Evolutionary conservation across 208 protist species (phyloP), one percentile per base, ranked within the genome.

Genomic region (Zelonia costaricensis): DNA sequence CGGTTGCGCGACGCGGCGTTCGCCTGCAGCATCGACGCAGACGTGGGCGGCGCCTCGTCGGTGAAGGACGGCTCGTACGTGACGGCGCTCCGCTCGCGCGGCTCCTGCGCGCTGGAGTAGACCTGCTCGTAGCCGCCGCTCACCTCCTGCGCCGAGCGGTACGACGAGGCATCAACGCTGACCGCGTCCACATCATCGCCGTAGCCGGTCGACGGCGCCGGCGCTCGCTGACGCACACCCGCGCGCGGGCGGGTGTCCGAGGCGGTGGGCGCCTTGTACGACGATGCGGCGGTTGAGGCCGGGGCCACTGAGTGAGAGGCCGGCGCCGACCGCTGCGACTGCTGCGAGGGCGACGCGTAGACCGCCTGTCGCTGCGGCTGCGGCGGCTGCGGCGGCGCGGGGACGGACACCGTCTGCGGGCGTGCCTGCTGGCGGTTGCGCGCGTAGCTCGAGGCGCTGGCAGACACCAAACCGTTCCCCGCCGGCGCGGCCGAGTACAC

Each of bases 61-160:
- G 48, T 46, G 18, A 47, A 15, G 22, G 47, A 71, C 2, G 40
- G 56, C 23, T 63, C 56, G 48, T 62, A 63, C 28, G 56, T 42
- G 46, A 20, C n/a, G 4, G 28, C 64, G 25, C 56, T 64, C 49
- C 43, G 38, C 54, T 63, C 48, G 3, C 39, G 48, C 31, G 64
- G 56, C 46, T 57, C 64, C 5, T 47, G 49, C 18, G 55, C 40
- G 56, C 28, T 59, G 8, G 28, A 52, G 65, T 46, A 59, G 25
- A 43, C 42, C n/a, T 10, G 35, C 35, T 1, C 35, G 36, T 56
- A 44, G 33, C 28, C 2, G 3, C 0, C 20, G n/a, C n/a, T n/a
- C 22, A 9, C 4, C 22, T 31, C 23, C 3, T 16, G 35, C 13
- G 10, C 20, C 51, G 20, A 7, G 35, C 8, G 5, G 31, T 18